Percentiles rank a stretch among this genome's conserved stretches.
Evolutionary conservation across 1,284 basidiomycete genomes (phyloP).

Genomic region (Wolfiporia cocos): DNA sequence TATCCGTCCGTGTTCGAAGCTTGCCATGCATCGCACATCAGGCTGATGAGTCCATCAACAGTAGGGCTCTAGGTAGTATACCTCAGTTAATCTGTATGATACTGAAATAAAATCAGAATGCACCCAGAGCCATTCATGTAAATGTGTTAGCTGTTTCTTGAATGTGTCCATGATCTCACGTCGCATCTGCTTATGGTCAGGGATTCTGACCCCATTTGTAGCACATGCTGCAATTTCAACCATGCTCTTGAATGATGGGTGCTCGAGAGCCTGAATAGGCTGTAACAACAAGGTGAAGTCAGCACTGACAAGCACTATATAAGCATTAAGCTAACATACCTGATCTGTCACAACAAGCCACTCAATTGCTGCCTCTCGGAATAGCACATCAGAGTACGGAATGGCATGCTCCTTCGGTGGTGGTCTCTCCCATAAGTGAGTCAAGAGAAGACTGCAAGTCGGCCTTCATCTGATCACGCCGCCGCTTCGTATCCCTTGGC

Average conservation of each 20-base stretch:
- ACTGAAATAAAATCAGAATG: conserved; percentile 7
- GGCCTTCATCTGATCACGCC: neutral
- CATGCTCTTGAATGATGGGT: conserved; percentile 20
- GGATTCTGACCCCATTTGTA: conserved; percentile 14
- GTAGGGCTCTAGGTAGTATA: neutral
- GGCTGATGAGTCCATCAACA: conserved; percentile 16
- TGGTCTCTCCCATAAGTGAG: neutral
- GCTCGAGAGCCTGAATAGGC: conserved; percentile 21
- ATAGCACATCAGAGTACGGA: conserved; percentile 24
- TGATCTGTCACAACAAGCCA: conserved; percentile 34
- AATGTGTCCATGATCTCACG: conserved; percentile 29
- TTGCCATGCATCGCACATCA: conserved; percentile 34
- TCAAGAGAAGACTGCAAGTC: conserved; percentile 5
- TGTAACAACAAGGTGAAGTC: conserved; percentile 2
- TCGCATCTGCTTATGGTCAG: conserved; percentile 17
- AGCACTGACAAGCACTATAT: neutral
- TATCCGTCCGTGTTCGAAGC: conserved; percentile 31
- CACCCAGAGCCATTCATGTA: conserved; percentile 25
- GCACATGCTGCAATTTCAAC: conserved; percentile 18
- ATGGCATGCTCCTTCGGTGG: conserved; percentile 5
- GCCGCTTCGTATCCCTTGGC: conserved; percentile 1
- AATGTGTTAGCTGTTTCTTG: conserved; percentile 21
- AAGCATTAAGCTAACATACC: conserved; percentile 17
- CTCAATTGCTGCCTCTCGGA: conserved; percentile 24
- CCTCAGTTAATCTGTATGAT: neutral